A percentile compares a stretch with the other conserved stretches of the same genome.
Evolutionary conservation across 208 protist species (phyloP).

Genomic region (Leishmania arabica): DNA sequence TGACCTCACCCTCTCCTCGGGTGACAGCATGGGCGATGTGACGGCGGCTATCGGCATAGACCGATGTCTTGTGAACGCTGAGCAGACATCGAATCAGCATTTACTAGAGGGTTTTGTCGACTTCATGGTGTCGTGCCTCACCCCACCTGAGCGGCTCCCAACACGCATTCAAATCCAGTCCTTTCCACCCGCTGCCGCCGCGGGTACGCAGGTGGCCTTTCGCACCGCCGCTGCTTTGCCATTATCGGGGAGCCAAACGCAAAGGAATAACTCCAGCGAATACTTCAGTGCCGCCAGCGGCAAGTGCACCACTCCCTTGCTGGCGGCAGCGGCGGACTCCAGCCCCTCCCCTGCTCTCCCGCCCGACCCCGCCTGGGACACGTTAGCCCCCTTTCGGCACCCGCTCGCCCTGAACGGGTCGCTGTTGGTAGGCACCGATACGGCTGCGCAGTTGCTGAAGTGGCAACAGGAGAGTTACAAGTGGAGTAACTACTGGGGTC

Average conservation of each 20-base stretch:
- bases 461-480: constrained; percentile 18
- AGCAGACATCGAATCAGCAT: constrained; percentile 59
- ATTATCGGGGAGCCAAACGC: background rate
- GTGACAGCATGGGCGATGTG: constrained; percentile 21
- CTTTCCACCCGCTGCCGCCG: background rate
- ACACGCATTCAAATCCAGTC: background rate
- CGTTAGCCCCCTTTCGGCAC: constrained; percentile 28
- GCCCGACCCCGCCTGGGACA: constrained; percentile 23
- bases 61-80: constrained; percentile 69
- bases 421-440: constrained; percentile 30
- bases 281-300: constrained; percentile 17
- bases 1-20: constrained; percentile 44
- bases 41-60: constrained; percentile 37
- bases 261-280: background rate
- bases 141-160: background rate
- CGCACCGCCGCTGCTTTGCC: background rate
- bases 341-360: background rate
- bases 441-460: constrained; percentile 15
- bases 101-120: constrained; percentile 66
- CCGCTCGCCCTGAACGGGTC: constrained; percentile 38
- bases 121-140: constrained; percentile 28
- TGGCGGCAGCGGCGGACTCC: background rate
- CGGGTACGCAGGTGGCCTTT: background rate
- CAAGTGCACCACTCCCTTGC: background rate
- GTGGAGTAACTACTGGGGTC: constrained; percentile 65